phyloP scores from a whole-genome alignment of 768 basidiomycete species.

The Hemileccinum rubropunctum region DNA sequence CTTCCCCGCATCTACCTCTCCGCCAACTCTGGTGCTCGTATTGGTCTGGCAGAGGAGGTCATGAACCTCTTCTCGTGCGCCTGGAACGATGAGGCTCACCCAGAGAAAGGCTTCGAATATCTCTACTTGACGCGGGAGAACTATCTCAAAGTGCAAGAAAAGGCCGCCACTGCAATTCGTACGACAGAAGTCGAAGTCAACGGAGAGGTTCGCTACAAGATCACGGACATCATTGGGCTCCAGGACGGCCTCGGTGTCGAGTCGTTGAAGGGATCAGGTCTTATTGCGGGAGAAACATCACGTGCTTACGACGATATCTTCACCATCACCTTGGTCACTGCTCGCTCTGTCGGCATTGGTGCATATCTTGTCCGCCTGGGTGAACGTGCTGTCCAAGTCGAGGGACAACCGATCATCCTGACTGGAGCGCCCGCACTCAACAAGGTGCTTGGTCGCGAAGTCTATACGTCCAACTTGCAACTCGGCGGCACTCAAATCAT shows the following conservation, averaged over 20 bases:
- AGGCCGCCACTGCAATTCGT: conserved; percentile 72
- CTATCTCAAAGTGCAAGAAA: conserved; percentile 84
- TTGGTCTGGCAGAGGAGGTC: conserved; percentile 93
- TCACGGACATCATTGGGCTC: conserved; percentile 95
- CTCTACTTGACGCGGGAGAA: conserved; percentile 94
- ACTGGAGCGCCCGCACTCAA: conserved; percentile 96
- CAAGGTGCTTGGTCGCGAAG: conserved; percentile 98
- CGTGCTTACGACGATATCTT: conserved; percentile 99
- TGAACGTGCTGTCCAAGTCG: conserved; percentile 96
- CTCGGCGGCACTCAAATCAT: conserved; percentile 99
- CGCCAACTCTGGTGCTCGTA: conserved; percentile 97
- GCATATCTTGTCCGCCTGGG: conserved; percentile 98
- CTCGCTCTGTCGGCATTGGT: conserved; percentile 98
- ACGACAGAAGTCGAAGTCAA: conserved; percentile 82
- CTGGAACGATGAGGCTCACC: conserved; percentile 78
- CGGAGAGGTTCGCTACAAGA: conserved; percentile 88
- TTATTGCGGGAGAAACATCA: conserved; percentile 98
- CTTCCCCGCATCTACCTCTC: conserved; percentile 96
- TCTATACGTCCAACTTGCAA: conserved; percentile 97
- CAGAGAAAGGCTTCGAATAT: conserved; percentile 95
- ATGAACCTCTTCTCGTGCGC: conserved; percentile 85
- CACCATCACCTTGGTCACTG: conserved; percentile 98
- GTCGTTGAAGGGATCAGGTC: conserved; percentile 91
- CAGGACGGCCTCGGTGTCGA: conserved; percentile 98
- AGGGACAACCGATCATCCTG: conserved; percentile 98